Percentiles rank a stretch among this genome's conserved stretches.
phyloP scores from a whole-genome alignment of 345 rosid genomes.

The Hevea brasiliensis region DNA sequence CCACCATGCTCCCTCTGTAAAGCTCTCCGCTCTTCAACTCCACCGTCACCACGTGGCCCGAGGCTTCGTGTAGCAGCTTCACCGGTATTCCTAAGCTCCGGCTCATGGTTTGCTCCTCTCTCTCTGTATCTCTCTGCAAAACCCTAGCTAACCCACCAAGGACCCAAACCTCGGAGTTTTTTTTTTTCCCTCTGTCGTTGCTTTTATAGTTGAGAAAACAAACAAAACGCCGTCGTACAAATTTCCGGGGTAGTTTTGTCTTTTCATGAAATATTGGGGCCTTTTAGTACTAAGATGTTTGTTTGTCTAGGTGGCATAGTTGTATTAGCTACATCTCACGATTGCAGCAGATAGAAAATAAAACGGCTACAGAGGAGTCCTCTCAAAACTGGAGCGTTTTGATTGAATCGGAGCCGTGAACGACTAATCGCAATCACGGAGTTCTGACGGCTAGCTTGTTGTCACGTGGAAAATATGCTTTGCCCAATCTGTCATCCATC shows the following conservation, averaged over 20 bases:
- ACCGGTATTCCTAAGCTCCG: conserved; percentile 89
- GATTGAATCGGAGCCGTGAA: neutral
- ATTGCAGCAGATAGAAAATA: neutral
- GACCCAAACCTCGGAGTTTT: neutral
- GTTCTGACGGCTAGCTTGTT: conserved; percentile 8
- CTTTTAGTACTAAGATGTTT: neutral
- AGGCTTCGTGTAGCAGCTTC: conserved; percentile 81
- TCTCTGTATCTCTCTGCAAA: conserved; percentile 22
- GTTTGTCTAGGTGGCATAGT: neutral
- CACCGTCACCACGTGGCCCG: conserved; percentile 79
- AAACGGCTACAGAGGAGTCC: neutral
- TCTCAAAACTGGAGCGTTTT: neutral
- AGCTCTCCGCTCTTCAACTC: conserved; percentile 91
- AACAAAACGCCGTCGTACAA: neutral
- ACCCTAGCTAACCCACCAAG: conserved; percentile 45
- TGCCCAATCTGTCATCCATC: neutral
- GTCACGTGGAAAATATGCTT: conserved; percentile 37
- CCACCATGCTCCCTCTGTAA: conserved; percentile 84
- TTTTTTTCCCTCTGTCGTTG: neutral
- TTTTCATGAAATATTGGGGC: neutral
- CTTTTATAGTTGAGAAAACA: neutral
- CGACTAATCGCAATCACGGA: too few species aligned
- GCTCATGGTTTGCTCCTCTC: conserved; percentile 46
- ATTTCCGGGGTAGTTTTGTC: conserved; percentile 1
- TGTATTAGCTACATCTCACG: too few species aligned